Conservation (phyloP, 352 stramenopile species). For the Phytophthora pini region DNA sequence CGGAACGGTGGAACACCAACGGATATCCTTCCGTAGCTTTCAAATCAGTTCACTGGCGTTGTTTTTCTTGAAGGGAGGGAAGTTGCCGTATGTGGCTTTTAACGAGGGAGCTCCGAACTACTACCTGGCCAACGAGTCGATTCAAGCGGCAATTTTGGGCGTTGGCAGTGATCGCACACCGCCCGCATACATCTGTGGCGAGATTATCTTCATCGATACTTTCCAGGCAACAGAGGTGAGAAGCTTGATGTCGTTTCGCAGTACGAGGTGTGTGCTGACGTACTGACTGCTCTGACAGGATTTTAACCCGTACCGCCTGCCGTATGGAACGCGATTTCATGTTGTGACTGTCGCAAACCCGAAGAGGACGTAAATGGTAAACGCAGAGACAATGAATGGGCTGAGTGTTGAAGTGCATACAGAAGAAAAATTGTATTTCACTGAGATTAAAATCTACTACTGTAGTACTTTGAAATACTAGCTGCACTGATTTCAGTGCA, state of each 20-base stretch:
- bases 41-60: slow-evolving; percentile 83
- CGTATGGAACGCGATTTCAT: slow-evolving; percentile 80
- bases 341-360: slow-evolving; percentile 82
- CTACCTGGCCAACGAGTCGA: slow-evolving; percentile 80
- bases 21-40: slow-evolving; percentile 84
- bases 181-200: slow-evolving; percentile 78
- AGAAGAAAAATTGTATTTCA: too few relatives aligned
- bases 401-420: too few relatives aligned
- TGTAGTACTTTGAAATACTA: too few relatives aligned
- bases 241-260: background rate
- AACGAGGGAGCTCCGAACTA: slow-evolving; percentile 85
- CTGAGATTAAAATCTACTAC: too few relatives aligned
- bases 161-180: slow-evolving; percentile 60
- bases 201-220: slow-evolving; percentile 88
- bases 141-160: slow-evolving; percentile 69
- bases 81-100: slow-evolving; percentile 83
- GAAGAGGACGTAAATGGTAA: slow-evolving; percentile 58
- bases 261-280: slow-evolving; percentile 9
- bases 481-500: too few relatives aligned
- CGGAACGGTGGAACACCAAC: slow-evolving; percentile 52
- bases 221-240: slow-evolving; percentile 83
- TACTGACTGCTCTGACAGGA: slow-evolving; percentile 46
- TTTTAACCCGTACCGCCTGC: slow-evolving; percentile 82
- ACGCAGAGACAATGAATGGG: slow-evolving; percentile 22
- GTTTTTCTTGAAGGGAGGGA: slow-evolving; percentile 81